Base-by-base conservation (phyloP, 2,329 filamentous ascomycete species). In the Diaporthe sp. region DNA sequence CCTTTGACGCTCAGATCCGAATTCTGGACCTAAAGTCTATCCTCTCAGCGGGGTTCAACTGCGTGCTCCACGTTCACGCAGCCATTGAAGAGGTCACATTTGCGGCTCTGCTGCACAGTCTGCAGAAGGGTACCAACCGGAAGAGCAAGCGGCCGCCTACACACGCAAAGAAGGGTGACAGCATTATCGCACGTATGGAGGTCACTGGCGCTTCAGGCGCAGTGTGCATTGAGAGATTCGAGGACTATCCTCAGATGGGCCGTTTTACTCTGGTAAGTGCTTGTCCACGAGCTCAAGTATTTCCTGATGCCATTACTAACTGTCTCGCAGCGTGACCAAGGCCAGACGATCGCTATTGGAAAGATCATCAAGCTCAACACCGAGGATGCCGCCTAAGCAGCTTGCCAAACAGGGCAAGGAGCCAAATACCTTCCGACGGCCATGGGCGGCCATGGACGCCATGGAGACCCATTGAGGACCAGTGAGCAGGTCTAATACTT, bases 11-110 rank as follows among this genome's bases (percentile, higher is more conserved):
- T 3, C 97, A 99, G 87, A 98, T 99, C 82, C 93, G 95, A 76
- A 95, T 99, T 78, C 88, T 99, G 71, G 97, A 99, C 79, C 89
- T 99, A 78, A 98, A 98, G 91, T 95, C 89, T 81, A 99, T 99
- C 82, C 89, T 99, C 53, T 94, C 94, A 12, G 95, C 96, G 28
- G 97, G 97, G 71, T 99, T 98, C 88, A 98, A 98, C 88, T 99
- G 97, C 82, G 97, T 99, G 55, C 88, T 99, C 79, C 97, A 99
- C 87, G 95, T 99, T 31, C 97, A 99, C 86, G 95, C 96, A 6
- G 97, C 97, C 31, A 98, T 98, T 77, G 97, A 99, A 88, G 97
- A 99, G 85, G 95, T 99, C 75, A 98, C 96, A 0, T 98, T 99
- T 82, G 90, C 92, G 0, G 91, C 93, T 5, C 89, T 99, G 71